These are phyloP conservation scores for Apiospora phragmitis DNA, from an alignment of 2,329 filamentous ascomycete species.

Conservation along the genomic window DNA sequence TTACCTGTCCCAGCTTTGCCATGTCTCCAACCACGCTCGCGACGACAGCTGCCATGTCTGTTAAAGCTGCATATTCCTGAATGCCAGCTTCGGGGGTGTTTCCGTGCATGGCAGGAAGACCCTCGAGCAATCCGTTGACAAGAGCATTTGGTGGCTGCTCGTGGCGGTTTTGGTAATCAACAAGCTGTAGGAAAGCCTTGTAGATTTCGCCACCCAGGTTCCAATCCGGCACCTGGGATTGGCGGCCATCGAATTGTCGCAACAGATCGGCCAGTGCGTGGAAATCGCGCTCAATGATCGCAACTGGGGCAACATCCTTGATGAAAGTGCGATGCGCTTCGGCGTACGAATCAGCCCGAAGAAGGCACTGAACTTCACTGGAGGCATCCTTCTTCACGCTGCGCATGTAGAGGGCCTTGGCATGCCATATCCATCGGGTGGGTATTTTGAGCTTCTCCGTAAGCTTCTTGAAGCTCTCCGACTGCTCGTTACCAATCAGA, in stretches of 20 bases:
- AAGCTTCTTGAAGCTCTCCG: constrained; percentile 58
- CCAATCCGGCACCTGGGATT: constrained; percentile 70
- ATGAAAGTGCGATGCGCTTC: constrained; percentile 86
- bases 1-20: constrained; percentile 32
- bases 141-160: constrained; percentile 44
- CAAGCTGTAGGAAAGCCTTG: constrained; percentile 55
- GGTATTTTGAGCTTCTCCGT: constrained; percentile 70
- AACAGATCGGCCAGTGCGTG: constrained; percentile 68
- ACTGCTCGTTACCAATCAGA: constrained; percentile 60
- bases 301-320: constrained; percentile 75
- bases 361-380: constrained; percentile 75
- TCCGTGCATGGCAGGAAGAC: constrained; percentile 55
- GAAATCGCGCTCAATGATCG: constrained; percentile 82
- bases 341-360: constrained; percentile 72
- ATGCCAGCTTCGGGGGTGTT: constrained; percentile 34
- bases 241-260: constrained; percentile 66
- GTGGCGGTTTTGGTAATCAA: constrained; percentile 40
- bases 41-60: constrained; percentile 35
- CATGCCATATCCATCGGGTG: constrained; percentile 78
- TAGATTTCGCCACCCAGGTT: constrained; percentile 79
- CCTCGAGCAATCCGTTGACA: constrained; percentile 57
- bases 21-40: constrained; percentile 32
- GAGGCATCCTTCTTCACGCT: constrained; percentile 68
- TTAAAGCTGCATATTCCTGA: constrained; percentile 33
- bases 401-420: constrained; percentile 81